Evolutionary conservation across 257 asterid species (phyloP), one percentile per base, ranked within the genome.

Genomic region (Solanum chiquidenum): DNA sequence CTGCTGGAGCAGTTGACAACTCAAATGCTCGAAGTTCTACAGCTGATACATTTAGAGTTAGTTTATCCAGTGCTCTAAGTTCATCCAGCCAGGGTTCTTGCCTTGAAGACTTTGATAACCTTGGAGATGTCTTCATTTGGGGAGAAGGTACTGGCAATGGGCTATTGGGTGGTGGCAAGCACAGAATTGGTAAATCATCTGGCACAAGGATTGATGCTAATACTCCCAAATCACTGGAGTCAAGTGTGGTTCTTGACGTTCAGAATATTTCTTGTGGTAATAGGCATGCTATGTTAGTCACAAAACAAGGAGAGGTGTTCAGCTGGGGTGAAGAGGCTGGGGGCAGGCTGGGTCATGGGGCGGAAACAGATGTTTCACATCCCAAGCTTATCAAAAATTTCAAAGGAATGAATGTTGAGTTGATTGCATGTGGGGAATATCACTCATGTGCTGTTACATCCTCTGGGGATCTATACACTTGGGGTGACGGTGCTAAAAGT

Each of bases 261-360:
- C 95, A 92, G 18, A 90, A 89, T 58, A 92, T 95, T 42, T 91
- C 98, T 27, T 95, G 98, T 77, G 98, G 99, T 27, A 72, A 80
- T 62, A 93, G 88, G 83, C 98, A 96, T 37, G 98, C 98, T 6
- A 92, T 92, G 79, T 88, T 96, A 73, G 95, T 96, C 87, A 92
- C 96, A 20, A 95, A 93, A 88, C 98, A 94, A 83, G 99, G 99
- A 73, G 98, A 94, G 66, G 90, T 91, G 29, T 96, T 90, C 91
- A 95, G 98, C 88, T 96, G 99, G 99, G 98, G 99, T 18, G 97
- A 96, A 89, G 98, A 94, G 88, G 83, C 79, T 0, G 95, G 96
- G 27, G 99, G 98, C 58, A 90, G 98, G 89, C 94, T 96, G 44
- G 99, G 99, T 82, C 98, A 95, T 31, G 99, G 99, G 7, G 90